Evolutionary conservation across 2,329 filamentous ascomycete genomes (phyloP).

Genomic region (Ustulina deusta): DNA sequence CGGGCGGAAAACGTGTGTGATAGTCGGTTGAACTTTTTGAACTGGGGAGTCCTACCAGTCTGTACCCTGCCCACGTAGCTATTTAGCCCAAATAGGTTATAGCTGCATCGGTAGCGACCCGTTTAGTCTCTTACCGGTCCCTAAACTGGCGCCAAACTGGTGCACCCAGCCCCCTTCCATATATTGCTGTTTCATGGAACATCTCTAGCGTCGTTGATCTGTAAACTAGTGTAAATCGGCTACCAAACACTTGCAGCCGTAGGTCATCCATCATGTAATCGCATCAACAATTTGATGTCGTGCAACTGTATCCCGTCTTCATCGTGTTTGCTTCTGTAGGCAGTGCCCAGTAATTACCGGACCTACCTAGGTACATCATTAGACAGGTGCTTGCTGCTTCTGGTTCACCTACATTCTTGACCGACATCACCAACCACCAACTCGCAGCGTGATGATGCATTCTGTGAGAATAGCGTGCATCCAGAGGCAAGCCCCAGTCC

Average conservation of each 20-base stretch:
- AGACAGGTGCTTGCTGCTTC: constrained; percentile 2
- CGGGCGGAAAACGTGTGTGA: constrained; percentile 19
- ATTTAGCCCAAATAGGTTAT: constrained; percentile 30
- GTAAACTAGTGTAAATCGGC: constrained; percentile 31
- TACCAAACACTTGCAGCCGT: constrained; percentile 35
- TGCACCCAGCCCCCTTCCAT: constrained; percentile 22
- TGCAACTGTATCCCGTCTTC: no score
- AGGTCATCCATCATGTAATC: background rate
- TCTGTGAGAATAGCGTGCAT: constrained; percentile 29
- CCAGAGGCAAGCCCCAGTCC: constrained; percentile 25
- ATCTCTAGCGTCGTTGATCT: constrained; percentile 16
- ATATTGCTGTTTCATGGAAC: constrained; percentile 19
- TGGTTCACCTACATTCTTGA: constrained; percentile 1
- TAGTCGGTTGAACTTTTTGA: constrained; percentile 16
- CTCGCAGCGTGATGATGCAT: constrained; percentile 23
- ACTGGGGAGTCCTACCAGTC: constrained; percentile 18
- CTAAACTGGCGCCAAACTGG: constrained; percentile 7
- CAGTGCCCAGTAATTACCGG: no score
- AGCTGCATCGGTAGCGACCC: constrained; percentile 16
- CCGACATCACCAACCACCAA: constrained; percentile 27
- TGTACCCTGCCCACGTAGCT: constrained; percentile 2
- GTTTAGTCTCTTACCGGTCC: constrained; percentile 16
- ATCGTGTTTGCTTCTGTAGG: no score
- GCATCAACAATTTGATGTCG: no score
- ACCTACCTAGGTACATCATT: background rate